A percentile compares a stretch with the other conserved stretches of the same genome.
These are phyloP conservation scores for Blastocystis hominis DNA, from an alignment of 352 stramenopile species.

Conservation along the genomic window DNA sequence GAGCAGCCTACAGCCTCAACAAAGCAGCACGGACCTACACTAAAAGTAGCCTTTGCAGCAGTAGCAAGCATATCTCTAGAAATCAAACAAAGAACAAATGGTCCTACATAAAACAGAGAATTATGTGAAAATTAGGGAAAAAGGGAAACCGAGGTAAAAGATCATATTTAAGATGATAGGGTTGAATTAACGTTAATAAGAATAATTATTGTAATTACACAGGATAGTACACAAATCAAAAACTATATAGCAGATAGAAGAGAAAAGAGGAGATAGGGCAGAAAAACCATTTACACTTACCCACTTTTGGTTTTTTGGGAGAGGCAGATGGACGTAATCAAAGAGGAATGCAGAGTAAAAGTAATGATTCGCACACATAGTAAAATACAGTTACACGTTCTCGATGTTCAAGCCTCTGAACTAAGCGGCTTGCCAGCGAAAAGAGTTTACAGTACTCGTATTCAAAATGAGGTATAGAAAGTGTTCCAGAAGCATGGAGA, in stretches of 20 bases:
- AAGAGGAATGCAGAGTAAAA: background rate
- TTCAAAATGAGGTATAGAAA: background rate
- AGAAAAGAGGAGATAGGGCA: background rate
- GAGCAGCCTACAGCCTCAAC: background rate
- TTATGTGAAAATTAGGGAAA: background rate
- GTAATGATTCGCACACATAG: background rate
- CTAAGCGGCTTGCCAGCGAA: background rate
- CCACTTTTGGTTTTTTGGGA: background rate
- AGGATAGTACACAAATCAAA: too few relatives aligned
- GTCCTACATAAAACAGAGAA: background rate
- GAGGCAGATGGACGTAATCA: background rate
- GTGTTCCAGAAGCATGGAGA: background rate
- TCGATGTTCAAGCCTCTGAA: background rate
- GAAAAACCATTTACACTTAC: background rate
- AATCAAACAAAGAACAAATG: background rate
- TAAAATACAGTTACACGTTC: background rate
- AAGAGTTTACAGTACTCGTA: background rate
- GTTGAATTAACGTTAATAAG: too few relatives aligned
- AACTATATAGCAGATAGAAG: background rate
- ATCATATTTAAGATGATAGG: background rate
- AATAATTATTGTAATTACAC: too few relatives aligned
- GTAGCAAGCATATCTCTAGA: conserved; percentile 40
- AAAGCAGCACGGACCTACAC: background rate
- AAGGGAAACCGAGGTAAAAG: background rate
- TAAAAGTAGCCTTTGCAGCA: conserved; percentile 1